Conservation (phyloP, 2,329 filamentous ascomycete species). For the Verticillium dahliae region DNA sequence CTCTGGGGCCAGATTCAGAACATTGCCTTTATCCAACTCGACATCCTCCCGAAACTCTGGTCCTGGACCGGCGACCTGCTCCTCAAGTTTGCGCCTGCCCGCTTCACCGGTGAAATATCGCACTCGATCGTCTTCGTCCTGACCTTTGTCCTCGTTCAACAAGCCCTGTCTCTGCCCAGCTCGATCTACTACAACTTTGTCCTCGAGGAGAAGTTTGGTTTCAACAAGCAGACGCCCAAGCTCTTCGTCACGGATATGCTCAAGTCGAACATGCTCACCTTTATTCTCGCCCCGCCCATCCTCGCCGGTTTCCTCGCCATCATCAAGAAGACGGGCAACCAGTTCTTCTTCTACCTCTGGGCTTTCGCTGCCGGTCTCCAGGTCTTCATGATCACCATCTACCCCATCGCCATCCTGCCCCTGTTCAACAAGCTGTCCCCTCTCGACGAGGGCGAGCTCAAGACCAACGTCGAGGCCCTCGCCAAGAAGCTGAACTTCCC, state of each 20-base stretch:
- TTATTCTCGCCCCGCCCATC: slow-evolving; percentile 78
- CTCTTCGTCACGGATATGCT: slow-evolving; percentile 86
- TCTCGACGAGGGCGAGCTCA: slow-evolving; percentile 78
- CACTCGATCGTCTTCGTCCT: slow-evolving; percentile 93
- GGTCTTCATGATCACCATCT: slow-evolving; percentile 91
- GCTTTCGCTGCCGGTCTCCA: slow-evolving; percentile 84
- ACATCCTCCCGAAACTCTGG: slow-evolving; percentile 90
- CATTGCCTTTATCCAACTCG: slow-evolving; percentile 80
- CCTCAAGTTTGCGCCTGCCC: slow-evolving; percentile 64
- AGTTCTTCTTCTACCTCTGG: slow-evolving; percentile 99
- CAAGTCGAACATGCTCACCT: slow-evolving; percentile 78
- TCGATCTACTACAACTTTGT: slow-evolving; percentile 93
- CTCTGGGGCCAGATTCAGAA: slow-evolving; percentile 86
- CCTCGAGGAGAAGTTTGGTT: slow-evolving; percentile 92
- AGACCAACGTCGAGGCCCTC: slow-evolving; percentile 79
- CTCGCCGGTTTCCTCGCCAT: slow-evolving; percentile 90
- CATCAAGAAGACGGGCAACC: slow-evolving; percentile 84
- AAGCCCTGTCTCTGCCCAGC: slow-evolving; percentile 70
- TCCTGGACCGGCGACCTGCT: slow-evolving; percentile 69
- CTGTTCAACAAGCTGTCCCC: slow-evolving; percentile 98
- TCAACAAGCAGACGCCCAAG: slow-evolving; percentile 94
- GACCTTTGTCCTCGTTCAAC: slow-evolving; percentile 75
- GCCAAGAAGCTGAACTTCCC: slow-evolving; percentile 84
- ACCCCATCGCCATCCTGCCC: slow-evolving; percentile 88
- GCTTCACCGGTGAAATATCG: slow-evolving; percentile 85